phyloP scores from a whole-genome alignment of 345 rosid genomes.

The Eucalyptus pauciflora region DNA sequence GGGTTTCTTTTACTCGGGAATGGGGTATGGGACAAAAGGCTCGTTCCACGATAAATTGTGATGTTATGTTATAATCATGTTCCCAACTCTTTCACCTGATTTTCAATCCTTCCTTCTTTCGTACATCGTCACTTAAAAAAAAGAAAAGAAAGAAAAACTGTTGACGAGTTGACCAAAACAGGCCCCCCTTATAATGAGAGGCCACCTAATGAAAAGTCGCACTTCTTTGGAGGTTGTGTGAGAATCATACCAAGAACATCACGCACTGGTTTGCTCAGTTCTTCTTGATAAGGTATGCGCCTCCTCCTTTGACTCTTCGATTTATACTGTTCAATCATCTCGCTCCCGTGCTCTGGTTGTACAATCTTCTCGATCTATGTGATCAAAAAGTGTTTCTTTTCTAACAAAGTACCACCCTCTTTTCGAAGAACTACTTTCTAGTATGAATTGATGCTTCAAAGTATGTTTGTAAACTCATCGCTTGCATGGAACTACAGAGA shows the following conservation, averaged over 20 bases:
- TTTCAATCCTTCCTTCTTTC: not conserved
- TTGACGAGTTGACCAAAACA: not conserved
- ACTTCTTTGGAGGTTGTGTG: not conserved
- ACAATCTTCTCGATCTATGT: not conserved
- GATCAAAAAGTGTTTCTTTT: not conserved
- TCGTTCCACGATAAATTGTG: too few species aligned
- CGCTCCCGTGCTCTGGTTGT: not conserved
- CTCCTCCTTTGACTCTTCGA: not conserved
- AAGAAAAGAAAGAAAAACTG: not conserved
- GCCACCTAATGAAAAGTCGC: not conserved
- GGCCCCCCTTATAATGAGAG: not conserved
- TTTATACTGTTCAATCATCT: not conserved
- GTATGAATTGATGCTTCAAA: not conserved
- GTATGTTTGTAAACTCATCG: too few species aligned
- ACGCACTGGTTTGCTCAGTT: not conserved
- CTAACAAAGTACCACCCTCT: not conserved
- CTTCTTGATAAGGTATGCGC: not conserved
- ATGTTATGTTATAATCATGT: too few species aligned
- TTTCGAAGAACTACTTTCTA: not conserved
- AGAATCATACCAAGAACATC: not conserved
- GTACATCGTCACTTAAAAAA: not conserved
- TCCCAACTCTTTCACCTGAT: not conserved
- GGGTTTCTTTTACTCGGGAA: too few species aligned
- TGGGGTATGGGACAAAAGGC: too few species aligned
- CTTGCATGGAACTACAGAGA: too few species aligned